Conservation (phyloP, 176 grass and related monocot genomes). For the Bonia amplexicaulis region DNA sequence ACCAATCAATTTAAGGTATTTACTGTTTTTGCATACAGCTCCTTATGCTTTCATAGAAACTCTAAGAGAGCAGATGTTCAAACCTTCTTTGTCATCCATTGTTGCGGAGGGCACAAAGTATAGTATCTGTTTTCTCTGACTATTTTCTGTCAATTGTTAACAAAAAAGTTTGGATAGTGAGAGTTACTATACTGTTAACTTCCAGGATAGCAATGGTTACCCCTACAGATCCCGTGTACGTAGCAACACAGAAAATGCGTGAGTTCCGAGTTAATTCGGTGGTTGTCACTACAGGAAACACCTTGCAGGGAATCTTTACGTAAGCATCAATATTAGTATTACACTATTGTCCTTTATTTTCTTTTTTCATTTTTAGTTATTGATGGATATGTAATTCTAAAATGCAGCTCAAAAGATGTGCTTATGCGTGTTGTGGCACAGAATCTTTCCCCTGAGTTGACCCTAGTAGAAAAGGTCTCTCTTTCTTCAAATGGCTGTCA, state of each 20-base stretch:
- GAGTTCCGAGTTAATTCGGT: conserved; percentile 88
- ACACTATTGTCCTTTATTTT: not conserved
- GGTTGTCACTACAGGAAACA: conserved; percentile 70
- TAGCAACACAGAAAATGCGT: conserved; percentile 84
- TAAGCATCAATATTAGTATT: conserved; percentile 35
- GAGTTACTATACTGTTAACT: conserved; percentile 18
- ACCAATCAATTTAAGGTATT: conserved; percentile 17
- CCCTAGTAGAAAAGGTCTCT: conserved; percentile 89
- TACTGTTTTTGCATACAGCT: conserved; percentile 57
- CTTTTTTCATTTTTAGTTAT: not conserved
- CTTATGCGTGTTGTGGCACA: conserved; percentile 94
- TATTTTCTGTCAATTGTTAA: conserved; percentile 24
- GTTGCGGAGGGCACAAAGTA: conserved; percentile 77
- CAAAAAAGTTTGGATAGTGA: not conserved
- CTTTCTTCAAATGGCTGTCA: not conserved
- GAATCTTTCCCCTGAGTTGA: conserved; percentile 91
- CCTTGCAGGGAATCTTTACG: conserved; percentile 89
- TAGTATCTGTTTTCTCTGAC: not conserved
- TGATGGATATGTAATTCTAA: conserved; percentile 26
- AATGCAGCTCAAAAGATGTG: conserved; percentile 90
- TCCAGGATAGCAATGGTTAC: conserved; percentile 81
- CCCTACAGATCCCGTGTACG: conserved; percentile 80
- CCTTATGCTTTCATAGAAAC: conserved; percentile 88
- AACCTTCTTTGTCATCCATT: conserved; percentile 82
- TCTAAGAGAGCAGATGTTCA: conserved; percentile 92